A percentile compares a stretch with the other conserved stretches of the same genome.
Evolutionary conservation across 352 stramenopile genomes (phyloP).

Genomic region (Globisporangium paddicum): DNA sequence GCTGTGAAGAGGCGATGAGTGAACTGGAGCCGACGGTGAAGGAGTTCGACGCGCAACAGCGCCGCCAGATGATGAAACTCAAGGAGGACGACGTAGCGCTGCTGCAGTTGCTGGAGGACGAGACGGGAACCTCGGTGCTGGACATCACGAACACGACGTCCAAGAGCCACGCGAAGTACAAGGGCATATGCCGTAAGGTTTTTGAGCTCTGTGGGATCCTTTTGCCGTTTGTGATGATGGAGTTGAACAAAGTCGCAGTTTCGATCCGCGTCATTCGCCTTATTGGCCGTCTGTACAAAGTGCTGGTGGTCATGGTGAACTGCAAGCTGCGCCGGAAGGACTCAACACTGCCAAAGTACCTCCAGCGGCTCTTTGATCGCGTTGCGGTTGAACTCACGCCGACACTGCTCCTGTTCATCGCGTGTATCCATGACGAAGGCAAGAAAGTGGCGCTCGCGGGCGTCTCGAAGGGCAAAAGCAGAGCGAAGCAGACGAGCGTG

Average conservation of each 20-base stretch:
- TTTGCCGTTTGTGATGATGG: slow-evolving; percentile 43
- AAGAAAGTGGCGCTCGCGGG: slow-evolving; percentile 16
- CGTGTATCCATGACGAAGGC: slow-evolving; percentile 41
- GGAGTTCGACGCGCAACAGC: slow-evolving; percentile 29
- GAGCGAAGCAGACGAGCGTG: slow-evolving; percentile 3
- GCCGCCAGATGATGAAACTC: slow-evolving; percentile 29
- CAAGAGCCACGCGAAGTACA: slow-evolving; percentile 21
- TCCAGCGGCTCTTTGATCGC: slow-evolving; percentile 44
- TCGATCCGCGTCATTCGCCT: slow-evolving; percentile 42
- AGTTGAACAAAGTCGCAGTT: slow-evolving; percentile 25
- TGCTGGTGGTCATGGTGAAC: slow-evolving; percentile 34
- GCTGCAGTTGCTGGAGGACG: slow-evolving; percentile 33
- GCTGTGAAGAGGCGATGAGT: slow-evolving; percentile 24
- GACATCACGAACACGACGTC: slow-evolving; percentile 13
- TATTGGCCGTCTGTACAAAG: slow-evolving; percentile 45
- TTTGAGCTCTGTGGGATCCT: slow-evolving; percentile 32
- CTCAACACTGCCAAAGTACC: slow-evolving; percentile 28
- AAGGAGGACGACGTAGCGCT: slow-evolving; percentile 32
- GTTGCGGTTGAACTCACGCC: slow-evolving; percentile 36
- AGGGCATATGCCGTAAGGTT: slow-evolving; percentile 26
- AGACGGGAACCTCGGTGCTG: slow-evolving; percentile 25
- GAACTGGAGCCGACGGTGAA: slow-evolving; percentile 32
- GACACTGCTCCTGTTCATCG: slow-evolving; percentile 43
- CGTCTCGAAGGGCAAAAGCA: slow-evolving; percentile 8
- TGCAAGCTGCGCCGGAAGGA: slow-evolving; percentile 41